Base-by-base conservation (phyloP, 257 asterid genomes). In the Coffea canephora region DNA sequence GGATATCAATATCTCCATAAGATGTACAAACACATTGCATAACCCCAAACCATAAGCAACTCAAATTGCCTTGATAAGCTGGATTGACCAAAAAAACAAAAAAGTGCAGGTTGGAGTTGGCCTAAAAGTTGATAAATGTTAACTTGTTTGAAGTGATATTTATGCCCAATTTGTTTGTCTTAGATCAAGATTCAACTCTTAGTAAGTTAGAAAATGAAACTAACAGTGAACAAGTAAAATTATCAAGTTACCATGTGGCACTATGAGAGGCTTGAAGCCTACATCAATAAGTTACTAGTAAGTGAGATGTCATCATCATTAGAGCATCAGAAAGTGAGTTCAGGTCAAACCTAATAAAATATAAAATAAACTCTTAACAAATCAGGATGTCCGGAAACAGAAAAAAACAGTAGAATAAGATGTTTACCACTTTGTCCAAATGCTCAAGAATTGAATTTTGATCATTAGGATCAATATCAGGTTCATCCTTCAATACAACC, bases 401-500 rank as follows among this genome's bases (percentile, higher is more conserved):
- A 23, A 81, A 64, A 69, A 78, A 80, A 73, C 39, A 79, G 23
- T 64, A 85, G 68, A 72, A 76, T 49, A 74, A 79, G 76, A 69
- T 66, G 34, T 84, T 82, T 87, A 95, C 99, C 92, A 92, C 97
- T 76, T 89, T 91, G 85, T 95, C 98, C 96, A 95, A 87, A 88
- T 93, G 96, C 80, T 93, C 98, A 77, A 93, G 97, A 83, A 96
- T 91, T 50, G 98, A 94, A 82, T 91, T 86, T 82, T 96, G 99
- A 88, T 96, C 97, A 82, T 91, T 90, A 77, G 96, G 88, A 82
- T 96, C 97, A 79, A 96, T 88, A 85, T 88, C 98, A 80, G 96
- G 83, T 83, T 93, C 98, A 86, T 95, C 99, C 90, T 93, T 95
- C 78, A 95, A 88, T 73, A 88, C 93, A 77, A 95, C 95, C 99